Evolutionary conservation across 2,329 filamentous ascomycete genomes (phyloP).

Genomic region (Colletotrichum sp.): DNA sequence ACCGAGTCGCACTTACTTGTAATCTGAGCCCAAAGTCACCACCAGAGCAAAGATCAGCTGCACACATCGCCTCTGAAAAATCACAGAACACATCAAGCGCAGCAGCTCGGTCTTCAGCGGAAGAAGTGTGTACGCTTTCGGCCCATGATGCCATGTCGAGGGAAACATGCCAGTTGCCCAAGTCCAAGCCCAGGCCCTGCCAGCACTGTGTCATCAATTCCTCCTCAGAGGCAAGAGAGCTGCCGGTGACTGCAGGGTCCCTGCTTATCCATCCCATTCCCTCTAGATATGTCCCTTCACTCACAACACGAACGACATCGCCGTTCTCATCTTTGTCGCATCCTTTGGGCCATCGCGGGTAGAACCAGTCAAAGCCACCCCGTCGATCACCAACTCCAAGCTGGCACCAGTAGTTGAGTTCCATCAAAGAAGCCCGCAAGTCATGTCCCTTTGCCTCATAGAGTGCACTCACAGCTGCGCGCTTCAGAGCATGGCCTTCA

Average conservation of each 20-base stretch:
- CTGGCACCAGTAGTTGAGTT: slow-evolving; percentile 97
- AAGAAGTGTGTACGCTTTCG: slow-evolving; percentile 24
- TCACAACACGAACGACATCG: slow-evolving; percentile 77
- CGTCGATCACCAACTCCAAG: slow-evolving; percentile 90
- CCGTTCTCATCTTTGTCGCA: slow-evolving; percentile 71
- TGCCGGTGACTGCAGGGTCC: slow-evolving; percentile 53
- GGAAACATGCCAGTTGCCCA: slow-evolving; percentile 60
- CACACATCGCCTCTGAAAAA: slow-evolving; percentile 66
- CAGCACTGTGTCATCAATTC: slow-evolving; percentile 70
- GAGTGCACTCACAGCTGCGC: slow-evolving; percentile 70
- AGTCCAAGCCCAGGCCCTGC: slow-evolving; percentile 70
- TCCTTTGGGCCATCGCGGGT: slow-evolving; percentile 76
- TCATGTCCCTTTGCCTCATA: slow-evolving; percentile 75
- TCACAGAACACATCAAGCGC: slow-evolving; percentile 56
- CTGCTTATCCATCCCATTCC: slow-evolving; percentile 81
- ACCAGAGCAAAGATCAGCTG: slow-evolving; percentile 65
- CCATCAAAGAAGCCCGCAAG: slow-evolving; percentile 79
- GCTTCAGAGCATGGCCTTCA: slow-evolving; percentile 81
- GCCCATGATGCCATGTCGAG: slow-evolving; percentile 45
- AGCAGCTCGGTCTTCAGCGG: slow-evolving; percentile 30
- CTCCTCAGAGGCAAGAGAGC: slow-evolving; percentile 54
- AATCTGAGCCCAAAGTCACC: slow-evolving; percentile 48
- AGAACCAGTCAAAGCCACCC: slow-evolving; percentile 89
- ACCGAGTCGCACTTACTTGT: slow-evolving; percentile 28
- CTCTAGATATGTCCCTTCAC: slow-evolving; percentile 75